A percentile compares a stretch with the other conserved stretches of the same genome.
Evolutionary conservation across 2,329 filamentous ascomycete species (phyloP).

Genomic region (Cordyceps pruinosa): DNA sequence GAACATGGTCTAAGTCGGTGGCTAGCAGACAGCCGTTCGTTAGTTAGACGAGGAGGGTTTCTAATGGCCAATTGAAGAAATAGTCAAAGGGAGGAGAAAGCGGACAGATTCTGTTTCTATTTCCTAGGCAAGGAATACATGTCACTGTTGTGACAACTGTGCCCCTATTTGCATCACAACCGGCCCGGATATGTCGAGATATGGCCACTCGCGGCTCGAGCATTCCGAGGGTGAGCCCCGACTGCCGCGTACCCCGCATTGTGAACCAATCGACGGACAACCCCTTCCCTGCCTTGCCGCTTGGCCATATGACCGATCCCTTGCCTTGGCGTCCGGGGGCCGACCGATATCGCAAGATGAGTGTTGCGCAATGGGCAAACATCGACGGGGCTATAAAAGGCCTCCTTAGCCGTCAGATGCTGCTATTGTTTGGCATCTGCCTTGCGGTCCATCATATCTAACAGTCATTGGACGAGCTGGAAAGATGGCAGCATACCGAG

Average conservation of each 20-base stretch:
- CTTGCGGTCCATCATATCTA: not conserved
- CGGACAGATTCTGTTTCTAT: no score
- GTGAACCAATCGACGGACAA: not conserved
- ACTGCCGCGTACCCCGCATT: not conserved
- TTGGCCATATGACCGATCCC: not conserved
- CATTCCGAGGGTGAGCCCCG: constrained; percentile 1
- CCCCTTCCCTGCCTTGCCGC: not conserved
- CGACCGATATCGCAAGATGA: constrained; percentile 9
- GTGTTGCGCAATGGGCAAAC: not conserved
- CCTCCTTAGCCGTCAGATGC: not conserved
- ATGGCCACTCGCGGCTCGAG: no score
- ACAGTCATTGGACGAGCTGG: not conserved
- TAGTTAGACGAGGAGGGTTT: no score
- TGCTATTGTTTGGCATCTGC: not conserved
- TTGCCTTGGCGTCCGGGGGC: not conserved
- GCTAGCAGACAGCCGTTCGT: no score
- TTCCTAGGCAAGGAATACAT: no score
- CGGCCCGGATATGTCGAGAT: no score
- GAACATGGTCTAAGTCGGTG: no score
- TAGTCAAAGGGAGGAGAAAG: no score
- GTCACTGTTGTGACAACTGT: no score
- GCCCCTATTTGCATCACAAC: no score
- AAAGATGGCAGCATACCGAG: not conserved
- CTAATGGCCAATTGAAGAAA: no score
- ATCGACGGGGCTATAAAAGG: not conserved